Evolutionary conservation across 305 asterid genomes (phyloP), one percentile per base, ranked within the genome.

Genomic region (Fraxinus albicans): DNA sequence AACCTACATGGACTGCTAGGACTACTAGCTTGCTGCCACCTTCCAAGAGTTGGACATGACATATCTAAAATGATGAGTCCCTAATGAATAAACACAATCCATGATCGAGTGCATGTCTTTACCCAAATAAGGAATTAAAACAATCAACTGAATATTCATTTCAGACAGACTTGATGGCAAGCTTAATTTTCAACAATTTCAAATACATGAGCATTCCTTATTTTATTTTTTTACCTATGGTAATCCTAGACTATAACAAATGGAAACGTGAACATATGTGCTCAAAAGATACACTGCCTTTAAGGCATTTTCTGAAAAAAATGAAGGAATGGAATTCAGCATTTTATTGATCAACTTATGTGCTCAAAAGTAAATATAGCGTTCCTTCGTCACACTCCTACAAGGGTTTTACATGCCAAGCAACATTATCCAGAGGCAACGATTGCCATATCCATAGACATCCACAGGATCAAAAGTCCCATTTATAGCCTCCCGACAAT

Each of bases 301-400:
- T 0, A 15, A 27, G 25, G 38, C 40, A 12, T 65, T 42, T 38
- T 50, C 4, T 6, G 53, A 42, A 10, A 42, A 42, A 12, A 25
- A 25, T 53, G 69, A 73, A 35, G 27, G 15, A 73, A 75, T 63
- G 29, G 76, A 82, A 82, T 27, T 75, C 36, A 50, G 72, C 80
- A 36, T 70, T 77, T 40, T 73, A 82, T 82, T 70, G 44, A 72
- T 42, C 74, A 75, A 63, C 19, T 50, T 17, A 73, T 4, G 27
- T 25, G 83, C 81, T 73, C 58, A 75, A 33, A 74, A 82, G 40
- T 36, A 60, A 82, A 82, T 29, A 36, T 19, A 85, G 74, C 65
- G 42, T 38, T 29, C 55, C 15, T 35, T n/a, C 7, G 63, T 65
- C 73, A 15, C 50, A 58, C 53, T 44, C 23, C 34, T 15, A 29